Conservation (phyloP, 23 red algal species). For the Cyanidiococcus yangmingshanensis region DNA sequence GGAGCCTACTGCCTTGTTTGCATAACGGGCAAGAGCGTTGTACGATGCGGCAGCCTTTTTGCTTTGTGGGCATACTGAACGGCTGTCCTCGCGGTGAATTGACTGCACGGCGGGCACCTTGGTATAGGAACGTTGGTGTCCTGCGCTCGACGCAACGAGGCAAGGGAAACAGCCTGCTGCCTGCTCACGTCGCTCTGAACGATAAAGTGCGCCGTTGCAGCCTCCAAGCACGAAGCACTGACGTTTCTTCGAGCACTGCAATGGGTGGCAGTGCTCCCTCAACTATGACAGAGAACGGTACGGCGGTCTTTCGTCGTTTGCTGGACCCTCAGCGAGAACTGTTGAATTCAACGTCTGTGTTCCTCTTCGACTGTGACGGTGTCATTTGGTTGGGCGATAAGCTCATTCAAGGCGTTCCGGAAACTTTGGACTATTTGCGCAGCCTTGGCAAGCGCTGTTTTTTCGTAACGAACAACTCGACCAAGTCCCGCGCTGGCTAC, state of each 20-base stretch:
- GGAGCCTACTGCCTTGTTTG: no score
- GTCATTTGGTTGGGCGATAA: slow-evolving; percentile 86
- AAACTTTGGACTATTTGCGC: slow-evolving; percentile 62
- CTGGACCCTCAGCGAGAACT: slow-evolving; percentile 16
- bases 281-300: background rate
- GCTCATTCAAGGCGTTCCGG: slow-evolving; percentile 65
- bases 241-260: background rate
- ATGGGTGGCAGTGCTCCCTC: background rate
- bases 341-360: slow-evolving; percentile 46
- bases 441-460: slow-evolving; percentile 63
- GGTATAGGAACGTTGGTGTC: no score
- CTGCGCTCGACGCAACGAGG: no score
- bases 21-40: no score
- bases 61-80: no score
- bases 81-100: no score
- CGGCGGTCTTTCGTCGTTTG: background rate
- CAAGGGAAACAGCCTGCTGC: no score
- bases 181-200: no score
- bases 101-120: no score
- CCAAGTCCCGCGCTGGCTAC: slow-evolving; percentile 80
- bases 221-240: no score
- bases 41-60: no score
- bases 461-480: slow-evolving; percentile 99
- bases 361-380: slow-evolving; percentile 98
- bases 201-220: no score